Base-by-base conservation (phyloP, 805 yeast genomes). In the Komagataella ulmi region DNA sequence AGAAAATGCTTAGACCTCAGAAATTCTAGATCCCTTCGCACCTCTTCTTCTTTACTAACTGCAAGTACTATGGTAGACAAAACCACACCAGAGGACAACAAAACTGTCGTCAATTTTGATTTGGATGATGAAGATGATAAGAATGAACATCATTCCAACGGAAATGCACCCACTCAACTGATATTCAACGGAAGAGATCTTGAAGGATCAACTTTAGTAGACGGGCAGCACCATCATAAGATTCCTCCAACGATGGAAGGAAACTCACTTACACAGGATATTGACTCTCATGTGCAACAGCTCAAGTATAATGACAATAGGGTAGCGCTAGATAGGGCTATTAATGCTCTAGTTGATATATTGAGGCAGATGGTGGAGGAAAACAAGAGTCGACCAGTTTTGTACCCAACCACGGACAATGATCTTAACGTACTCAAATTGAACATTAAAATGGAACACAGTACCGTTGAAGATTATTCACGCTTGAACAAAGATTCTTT, bases 301-400 rank as follows among this genome's bases (percentile, higher is more conserved):
- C 67, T 84, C 52, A 85, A 79, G 54, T 91, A 85, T 63, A 88
- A 88, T 61, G 81, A 83, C 58, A 82, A 83, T 67, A 76, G 85
- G 52, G 69, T 79, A 0, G 74, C 83, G 0, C 69, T 90, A 52
- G 83, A 80, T 53, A 70, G 85, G 50, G 73, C 83, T 1, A 81
- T 85, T 52, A 68, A 73, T 54, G 71, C 75, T 30, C 75, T 83
- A 1, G 67, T 74, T 12, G 76, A 73, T 44, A 59, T 83, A 24
- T 60, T 85, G 49, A 60, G 65, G 18, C 79, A 80, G 18, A 64
- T 85, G 17, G 70, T 73, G 18, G 57, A 54, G 1, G 90, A 84
- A 59, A 85, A 85, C 59, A 69, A 66, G 24, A 65, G 68, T 30
- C 66, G 88, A 49, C 86, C 88, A 0, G 75, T 85, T 7, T 77